Evolutionary conservation across 805 yeast genomes (phyloP), one percentile per base, ranked within the genome.

Genomic region (Lipomyces orientalis): DNA sequence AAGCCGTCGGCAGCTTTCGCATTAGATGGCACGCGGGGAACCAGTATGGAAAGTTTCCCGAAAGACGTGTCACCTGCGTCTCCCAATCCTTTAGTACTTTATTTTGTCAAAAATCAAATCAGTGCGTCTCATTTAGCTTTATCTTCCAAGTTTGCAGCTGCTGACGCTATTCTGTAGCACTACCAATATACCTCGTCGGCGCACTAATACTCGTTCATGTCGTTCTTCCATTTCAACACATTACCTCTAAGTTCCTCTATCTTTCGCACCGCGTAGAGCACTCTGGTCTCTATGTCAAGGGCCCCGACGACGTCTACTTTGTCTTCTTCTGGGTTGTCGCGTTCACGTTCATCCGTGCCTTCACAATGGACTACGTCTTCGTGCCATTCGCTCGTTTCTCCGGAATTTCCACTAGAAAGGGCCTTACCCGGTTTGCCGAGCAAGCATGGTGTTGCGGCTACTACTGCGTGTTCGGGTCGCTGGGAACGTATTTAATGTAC

Each of bases 361-460:
- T 83, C n/a, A 71, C 85, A 46, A 88, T 91, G 88, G 82, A 83
- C 62, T 84, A 79, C 70, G 71, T 86, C 9, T 82, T 90, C 60
- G 81, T 80, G 63, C 92, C 93, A 22, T 74, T 87, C 59, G 91
- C 91, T 37, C 58, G 49, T 6, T 1, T 71, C 71, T 34, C 64
- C 58, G 80, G 84, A 31, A 86, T 90, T 60, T 77, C 77, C 52
- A 78, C 83, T 1, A 77, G 76, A 16, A 88, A 87, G 73, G 85
- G 89, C 0, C 80, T 82, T 29, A 85, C 85, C 64, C 84, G 97
- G 66, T 92, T 90, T 75, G 90, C 91, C 65, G 97, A 92, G 78
- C 97, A 92, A 81, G 88, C 91, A 61, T 93, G 97, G 97, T 81
- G 86, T 43, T 76, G 86, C 19, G 73, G 85, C 6, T 90, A 90